Base-by-base conservation (phyloP, 192 early-diverging fungal genomes). In the Coemansia sp. region DNA sequence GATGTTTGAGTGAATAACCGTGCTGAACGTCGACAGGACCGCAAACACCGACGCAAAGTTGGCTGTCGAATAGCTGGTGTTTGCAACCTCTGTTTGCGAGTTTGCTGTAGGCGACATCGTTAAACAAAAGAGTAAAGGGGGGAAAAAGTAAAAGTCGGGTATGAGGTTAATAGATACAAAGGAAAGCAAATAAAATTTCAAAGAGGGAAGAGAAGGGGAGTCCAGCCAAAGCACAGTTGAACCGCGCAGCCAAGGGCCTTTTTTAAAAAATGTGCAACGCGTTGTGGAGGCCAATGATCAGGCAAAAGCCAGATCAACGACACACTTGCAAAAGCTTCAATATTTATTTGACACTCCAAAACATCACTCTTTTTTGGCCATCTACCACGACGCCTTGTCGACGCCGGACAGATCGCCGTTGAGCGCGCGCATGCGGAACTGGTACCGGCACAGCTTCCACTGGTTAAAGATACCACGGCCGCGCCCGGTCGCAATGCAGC, bases 341-440 rank as follows among this genome's bases (percentile, higher is more conserved):
- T 16, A 38, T 38, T 38, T 38, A 38, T 38, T 38, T 38, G 35
- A n/a, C n/a, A n/a, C n/a, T n/a, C n/a, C n/a, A n/a, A n/a, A n/a
- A n/a, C n/a, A n/a, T n/a, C n/a, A n/a, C n/a, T n/a, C n/a, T n/a
- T n/a, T n/a, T n/a, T n/a, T n/a, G n/a, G n/a, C n/a, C n/a, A 38
- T 38, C 66, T 88, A 92, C 90, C 90, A 92, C 40, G 87, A 86
- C 14, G 87, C 79, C 66, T 92, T 92, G 69, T 83, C 85, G 31
- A 92, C 90, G 55, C 90, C 90, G 4, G 90, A 88, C 57, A 92
- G 68, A 46, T 90, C 88, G 31, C 90, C 90, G 56, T 87, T 85
- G 23, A 92, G 71, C 10, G 90, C 90, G 69, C 88, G 89, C 38
- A 88, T 43, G 52, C 90, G 86, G 80, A 92, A 92, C 77, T 89